Evolutionary conservation across 2,329 filamentous ascomycete genomes (phyloP).

Genomic region (Phaeosphaeria sp.): DNA sequence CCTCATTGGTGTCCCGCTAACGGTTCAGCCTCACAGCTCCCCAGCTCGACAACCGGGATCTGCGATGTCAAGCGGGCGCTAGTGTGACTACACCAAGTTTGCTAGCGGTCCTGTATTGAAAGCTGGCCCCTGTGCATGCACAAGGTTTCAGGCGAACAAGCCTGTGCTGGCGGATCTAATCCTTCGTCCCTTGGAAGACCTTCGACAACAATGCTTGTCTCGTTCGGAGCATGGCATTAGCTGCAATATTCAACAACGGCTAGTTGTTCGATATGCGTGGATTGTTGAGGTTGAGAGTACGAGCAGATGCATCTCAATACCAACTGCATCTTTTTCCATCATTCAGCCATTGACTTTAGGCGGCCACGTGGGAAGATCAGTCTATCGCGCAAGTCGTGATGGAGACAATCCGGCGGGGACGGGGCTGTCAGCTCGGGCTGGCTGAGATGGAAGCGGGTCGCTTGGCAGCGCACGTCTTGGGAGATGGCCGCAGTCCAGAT

Average conservation of each 20-base stretch:
- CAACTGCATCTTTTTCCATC: background rate
- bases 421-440: slow-evolving; percentile 11
- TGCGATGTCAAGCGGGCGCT: slow-evolving; percentile 10
- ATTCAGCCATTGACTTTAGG: background rate
- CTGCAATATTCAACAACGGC: background rate
- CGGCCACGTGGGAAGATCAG: background rate
- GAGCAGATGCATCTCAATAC: background rate
- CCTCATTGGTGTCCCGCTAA: slow-evolving; percentile 2
- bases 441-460: slow-evolving; percentile 19
- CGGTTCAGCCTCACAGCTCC: slow-evolving; percentile 15
- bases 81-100: slow-evolving; percentile 16
- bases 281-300: background rate
- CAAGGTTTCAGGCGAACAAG: background rate
- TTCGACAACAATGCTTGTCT: background rate
- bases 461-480: slow-evolving; percentile 20
- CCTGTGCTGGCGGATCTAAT: background rate
- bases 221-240: background rate
- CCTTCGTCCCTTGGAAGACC: background rate
- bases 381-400: background rate
- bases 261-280: no score
- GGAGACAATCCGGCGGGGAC: slow-evolving; percentile 3
- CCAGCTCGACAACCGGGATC: slow-evolving; percentile 7
- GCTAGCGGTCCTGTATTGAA: slow-evolving; percentile 4
- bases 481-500: slow-evolving; percentile 23
- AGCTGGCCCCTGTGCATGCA: background rate